A percentile compares a stretch with the other conserved stretches of the same genome.
Evolutionary conservation across 768 basidiomycete species (phyloP).

Genomic region (Suillus sp.): DNA sequence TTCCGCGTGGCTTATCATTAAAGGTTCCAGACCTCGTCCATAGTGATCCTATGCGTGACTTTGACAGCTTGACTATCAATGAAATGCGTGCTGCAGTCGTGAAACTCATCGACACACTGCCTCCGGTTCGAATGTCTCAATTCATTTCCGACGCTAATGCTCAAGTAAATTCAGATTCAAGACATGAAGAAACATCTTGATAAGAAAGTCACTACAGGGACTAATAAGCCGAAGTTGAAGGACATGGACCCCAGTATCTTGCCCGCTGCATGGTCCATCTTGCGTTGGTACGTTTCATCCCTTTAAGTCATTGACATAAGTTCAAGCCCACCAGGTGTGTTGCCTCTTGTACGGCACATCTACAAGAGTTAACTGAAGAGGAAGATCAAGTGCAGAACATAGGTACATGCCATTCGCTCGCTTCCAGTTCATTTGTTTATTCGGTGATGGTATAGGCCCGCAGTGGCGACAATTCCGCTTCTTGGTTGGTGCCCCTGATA

Average conservation of each 20-base stretch:
- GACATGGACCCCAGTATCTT: conserved; percentile 51
- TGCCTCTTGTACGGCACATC: conserved; percentile 70
- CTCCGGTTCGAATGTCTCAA: conserved; percentile 41
- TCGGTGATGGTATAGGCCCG: conserved; percentile 34
- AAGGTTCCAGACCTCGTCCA: conserved; percentile 41
- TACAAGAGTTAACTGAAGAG: conserved; percentile 59
- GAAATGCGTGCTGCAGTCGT: conserved; percentile 52
- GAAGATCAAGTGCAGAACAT: conserved; percentile 59
- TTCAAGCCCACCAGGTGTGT: conserved; percentile 49
- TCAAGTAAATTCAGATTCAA: conserved; percentile 39
- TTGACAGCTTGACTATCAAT: conserved; percentile 45
- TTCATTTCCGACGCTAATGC: neutral
- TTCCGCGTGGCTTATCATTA: conserved; percentile 62
- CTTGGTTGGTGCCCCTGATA: conserved; percentile 70
- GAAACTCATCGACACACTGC: conserved; percentile 47
- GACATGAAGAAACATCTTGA: conserved; percentile 62
- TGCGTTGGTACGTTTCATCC: conserved; percentile 52
- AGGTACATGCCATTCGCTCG: conserved; percentile 36
- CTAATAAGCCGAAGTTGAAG: conserved; percentile 53
- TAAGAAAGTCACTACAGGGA: conserved; percentile 50
- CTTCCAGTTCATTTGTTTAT: neutral
- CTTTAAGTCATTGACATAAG: neutral
- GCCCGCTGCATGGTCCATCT: conserved; percentile 64
- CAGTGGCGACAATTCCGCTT: conserved; percentile 67
- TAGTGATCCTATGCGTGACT: conserved; percentile 41